Evolutionary conservation across 768 basidiomycete genomes (phyloP), one percentile per base, ranked within the genome.

Genomic region (Boletales sp.): DNA sequence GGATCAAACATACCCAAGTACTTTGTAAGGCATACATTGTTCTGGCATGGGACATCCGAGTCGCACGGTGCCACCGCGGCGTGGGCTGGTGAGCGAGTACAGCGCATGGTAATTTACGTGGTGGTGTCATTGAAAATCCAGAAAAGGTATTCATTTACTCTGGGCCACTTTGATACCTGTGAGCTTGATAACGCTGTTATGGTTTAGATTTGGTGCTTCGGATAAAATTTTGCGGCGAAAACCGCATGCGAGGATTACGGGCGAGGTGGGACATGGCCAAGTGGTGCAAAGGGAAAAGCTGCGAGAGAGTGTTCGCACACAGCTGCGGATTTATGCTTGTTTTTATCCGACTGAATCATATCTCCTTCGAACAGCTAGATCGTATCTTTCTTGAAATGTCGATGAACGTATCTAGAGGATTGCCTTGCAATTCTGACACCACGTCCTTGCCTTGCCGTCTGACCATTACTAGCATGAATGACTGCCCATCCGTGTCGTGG

Each of bases 141-240:
- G 10, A 68, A 69, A 48, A 68, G 68, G 68, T 64, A 14, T n/a
- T n/a, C 2, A 11, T 11, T 33, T 33, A 33, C 13, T 12, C 8
- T 34, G n/a, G 4, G 25, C 30, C 34, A n/a, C n/a, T n/a, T 18
- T 46, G 30, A 33, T 33, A 11, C 32, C 32, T 13, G 8, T 25
- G 6, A 36, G 15, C 5, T 7, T 18, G 8, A n/a, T 32, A 9
- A 19, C 15, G 14, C 33, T 51, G 12, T 17, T 28, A 32, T 8
- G 11, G 11, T 7, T 8, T 2, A 33, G 10, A 5, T 7, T 30
- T 52, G 91, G 90, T 57, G 83, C 90, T 31, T 80, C 90, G 47
- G 93, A 93, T 4, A 94, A 95, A 70, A 96, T 96, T 59, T 67
- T 94, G 31, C 77, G 91, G 40, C 79, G 87, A 19, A 80, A 91